Evolutionary conservation across 2,329 filamentous ascomycete species (phyloP).

Genomic region (Fusarium udum): DNA sequence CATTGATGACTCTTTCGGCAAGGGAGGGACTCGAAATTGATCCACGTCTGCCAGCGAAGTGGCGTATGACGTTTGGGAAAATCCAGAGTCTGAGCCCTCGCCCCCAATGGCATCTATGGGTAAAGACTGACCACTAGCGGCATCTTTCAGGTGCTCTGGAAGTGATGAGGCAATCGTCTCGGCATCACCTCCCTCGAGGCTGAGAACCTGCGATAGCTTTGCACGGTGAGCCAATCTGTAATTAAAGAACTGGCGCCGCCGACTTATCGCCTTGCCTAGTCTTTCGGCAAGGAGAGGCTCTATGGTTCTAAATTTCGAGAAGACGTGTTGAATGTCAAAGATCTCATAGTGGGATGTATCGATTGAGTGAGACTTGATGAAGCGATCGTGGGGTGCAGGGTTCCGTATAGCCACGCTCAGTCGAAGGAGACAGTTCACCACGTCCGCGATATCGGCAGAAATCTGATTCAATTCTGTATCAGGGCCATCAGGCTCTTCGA

Average conservation of each 20-base stretch:
- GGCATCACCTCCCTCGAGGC: not conserved
- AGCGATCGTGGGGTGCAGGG: conserved; percentile 11
- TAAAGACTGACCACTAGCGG: not conserved
- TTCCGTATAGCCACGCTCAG: conserved; percentile 3
- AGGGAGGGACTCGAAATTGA: not conserved
- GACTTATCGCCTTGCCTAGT: not conserved
- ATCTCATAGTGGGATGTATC: conserved; percentile 1
- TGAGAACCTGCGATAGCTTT: not conserved
- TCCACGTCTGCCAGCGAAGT: not conserved
- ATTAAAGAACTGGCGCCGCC: not conserved
- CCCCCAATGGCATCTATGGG: not conserved
- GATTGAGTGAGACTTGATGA: accelerated
- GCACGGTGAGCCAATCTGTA: not conserved
- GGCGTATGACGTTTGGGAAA: not conserved
- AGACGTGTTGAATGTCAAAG: not conserved
- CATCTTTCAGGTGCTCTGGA: not conserved
- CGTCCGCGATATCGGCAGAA: not conserved
- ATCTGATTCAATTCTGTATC: not conserved
- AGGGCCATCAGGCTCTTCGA: not conserved
- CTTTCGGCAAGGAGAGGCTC: not conserved
- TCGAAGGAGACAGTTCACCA: conserved; percentile 1
- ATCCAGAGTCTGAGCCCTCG: not conserved
- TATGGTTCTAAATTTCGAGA: not conserved
- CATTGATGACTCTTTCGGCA: not conserved
- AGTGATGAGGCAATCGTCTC: not conserved